Evolutionary conservation across 495 filamentous ascomycete genomes (phyloP).

Genomic region (Neurospora tetraspora): DNA sequence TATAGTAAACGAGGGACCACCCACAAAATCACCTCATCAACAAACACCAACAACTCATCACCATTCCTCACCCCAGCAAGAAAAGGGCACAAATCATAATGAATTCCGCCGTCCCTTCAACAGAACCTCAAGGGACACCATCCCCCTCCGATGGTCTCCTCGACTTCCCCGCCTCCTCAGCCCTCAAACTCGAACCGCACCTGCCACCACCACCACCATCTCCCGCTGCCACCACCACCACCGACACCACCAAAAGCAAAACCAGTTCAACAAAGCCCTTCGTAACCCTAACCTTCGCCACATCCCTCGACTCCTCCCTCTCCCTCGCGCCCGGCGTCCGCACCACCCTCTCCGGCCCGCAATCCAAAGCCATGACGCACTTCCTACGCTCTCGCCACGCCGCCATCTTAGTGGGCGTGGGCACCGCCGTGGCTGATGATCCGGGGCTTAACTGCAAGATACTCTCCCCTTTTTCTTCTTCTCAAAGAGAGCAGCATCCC

Average conservation of each 20-base stretch:
- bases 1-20: too few species aligned
- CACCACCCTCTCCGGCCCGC: conserved; percentile 68
- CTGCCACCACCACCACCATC: conserved; percentile 1
- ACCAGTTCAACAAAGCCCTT: conserved; percentile 14
- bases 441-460: conserved; percentile 62
- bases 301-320: conserved; percentile 76
- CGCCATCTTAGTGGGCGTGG: conserved; percentile 75
- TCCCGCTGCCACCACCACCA: not conserved
- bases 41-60: too few species aligned
- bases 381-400: conserved; percentile 73
- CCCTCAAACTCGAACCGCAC: conserved; percentile 2
- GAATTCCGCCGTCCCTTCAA: not conserved
- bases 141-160: conserved; percentile 1
- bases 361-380: conserved; percentile 86
- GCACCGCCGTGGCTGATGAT: conserved; percentile 76
- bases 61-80: not conserved
- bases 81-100: not conserved
- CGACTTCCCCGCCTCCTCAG: conserved; percentile 1
- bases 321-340: conserved; percentile 63
- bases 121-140: conserved; percentile 4
- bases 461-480: conserved; percentile 31
- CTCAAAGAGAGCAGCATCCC: conserved; percentile 7
- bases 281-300: conserved; percentile 74
- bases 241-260: not conserved
- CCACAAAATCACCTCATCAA: too few species aligned